These are phyloP conservation scores for Calamus simplicifolius DNA, from an alignment of 176 grass and related monocot species.

Conservation along the genomic window DNA sequence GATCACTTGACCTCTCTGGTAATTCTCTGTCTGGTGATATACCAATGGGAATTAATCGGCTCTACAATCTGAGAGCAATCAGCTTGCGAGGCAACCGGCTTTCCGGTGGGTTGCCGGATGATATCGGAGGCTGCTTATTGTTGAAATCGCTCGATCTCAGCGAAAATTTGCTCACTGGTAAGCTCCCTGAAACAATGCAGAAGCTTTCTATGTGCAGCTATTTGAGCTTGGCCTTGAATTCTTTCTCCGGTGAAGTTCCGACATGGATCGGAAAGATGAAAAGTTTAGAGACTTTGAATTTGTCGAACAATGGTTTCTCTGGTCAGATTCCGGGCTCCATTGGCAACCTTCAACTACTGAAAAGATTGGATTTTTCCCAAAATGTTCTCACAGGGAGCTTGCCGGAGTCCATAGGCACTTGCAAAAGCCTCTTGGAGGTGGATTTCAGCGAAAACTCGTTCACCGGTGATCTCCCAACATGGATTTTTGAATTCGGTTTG, in stretches of 20 bases:
- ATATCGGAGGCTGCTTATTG: slow-evolving; percentile 50
- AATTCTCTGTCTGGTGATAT: slow-evolving; percentile 58
- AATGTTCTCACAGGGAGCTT: slow-evolving; percentile 5
- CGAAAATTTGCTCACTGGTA: slow-evolving; percentile 54
- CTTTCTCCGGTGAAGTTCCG: slow-evolving; percentile 48
- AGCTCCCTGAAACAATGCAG: slow-evolving; percentile 50
- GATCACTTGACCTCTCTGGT: slow-evolving; percentile 69
- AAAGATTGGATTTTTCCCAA: slow-evolving; percentile 10
- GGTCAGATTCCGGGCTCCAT: slow-evolving; percentile 44
- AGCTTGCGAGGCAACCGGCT: slow-evolving; percentile 64
- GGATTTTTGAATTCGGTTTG: slow-evolving; percentile 64
- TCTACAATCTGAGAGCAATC: slow-evolving; percentile 37
- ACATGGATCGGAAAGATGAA: slow-evolving; percentile 82
- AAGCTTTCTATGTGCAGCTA: slow-evolving; percentile 40
- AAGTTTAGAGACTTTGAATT: slow-evolving; percentile 54
- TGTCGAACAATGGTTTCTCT: slow-evolving; percentile 62
- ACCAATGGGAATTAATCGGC: slow-evolving; percentile 39
- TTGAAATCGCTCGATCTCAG: slow-evolving; percentile 72
- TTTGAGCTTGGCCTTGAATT: slow-evolving; percentile 50
- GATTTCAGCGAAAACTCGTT: slow-evolving; percentile 71
- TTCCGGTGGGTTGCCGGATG: slow-evolving; percentile 60
- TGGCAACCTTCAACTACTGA: background rate
- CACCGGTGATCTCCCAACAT: slow-evolving; percentile 63
- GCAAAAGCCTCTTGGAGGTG: slow-evolving; percentile 47
- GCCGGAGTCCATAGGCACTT: slow-evolving; percentile 35